Evolutionary conservation across 441 rosid species (phyloP), one percentile per base, ranked within the genome.

Genomic region (Pelargonium fulgidum): DNA sequence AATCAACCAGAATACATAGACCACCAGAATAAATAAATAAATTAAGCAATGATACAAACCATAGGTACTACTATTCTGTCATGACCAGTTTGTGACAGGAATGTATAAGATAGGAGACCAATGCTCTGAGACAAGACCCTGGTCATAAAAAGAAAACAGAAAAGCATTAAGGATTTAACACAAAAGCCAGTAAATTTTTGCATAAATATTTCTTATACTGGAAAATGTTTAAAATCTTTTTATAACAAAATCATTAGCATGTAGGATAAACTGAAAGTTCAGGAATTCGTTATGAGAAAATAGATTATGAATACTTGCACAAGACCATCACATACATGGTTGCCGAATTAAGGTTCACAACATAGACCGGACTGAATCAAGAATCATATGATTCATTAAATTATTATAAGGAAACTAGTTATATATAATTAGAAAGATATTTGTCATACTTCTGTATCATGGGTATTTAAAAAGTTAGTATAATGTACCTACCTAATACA

Each of bases 41-140:
- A n/a, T 13, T 74, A 64, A 48, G 56, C 41, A 62, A 74, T 41
- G 64, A 75, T 76, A 81, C 88, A 85, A 70, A 94, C 96, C 88
- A 94, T 91, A 62, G 99, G 97, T 65, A 94, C 97, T 59, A 89
- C 89, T 68, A 94, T 91, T 78, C 97, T 84, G 73, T 94, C 90
- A 80, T 83, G 81, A 65, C 96, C 93, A 12, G 87, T 84, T 68
- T 41, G 84, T 16, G 86, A 81, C 79, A 94, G 82, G 84, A 87
- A 94, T 45, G 99, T 86, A 74, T 88, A 94, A 56, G 99, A 93
- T 26, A 94, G 88, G 70, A 91, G 93, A 70, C 99, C 99, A 10
- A 91, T 81, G 80, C 96, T 91, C 72, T 84, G 93, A 71, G 96
- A 87, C 80, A 77, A 75, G 6, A 76, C 76, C 73, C 97, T 90